These are phyloP conservation scores for Beauveria caledonica DNA, from an alignment of 2,329 filamentous ascomycete species.

Conservation along the genomic window DNA sequence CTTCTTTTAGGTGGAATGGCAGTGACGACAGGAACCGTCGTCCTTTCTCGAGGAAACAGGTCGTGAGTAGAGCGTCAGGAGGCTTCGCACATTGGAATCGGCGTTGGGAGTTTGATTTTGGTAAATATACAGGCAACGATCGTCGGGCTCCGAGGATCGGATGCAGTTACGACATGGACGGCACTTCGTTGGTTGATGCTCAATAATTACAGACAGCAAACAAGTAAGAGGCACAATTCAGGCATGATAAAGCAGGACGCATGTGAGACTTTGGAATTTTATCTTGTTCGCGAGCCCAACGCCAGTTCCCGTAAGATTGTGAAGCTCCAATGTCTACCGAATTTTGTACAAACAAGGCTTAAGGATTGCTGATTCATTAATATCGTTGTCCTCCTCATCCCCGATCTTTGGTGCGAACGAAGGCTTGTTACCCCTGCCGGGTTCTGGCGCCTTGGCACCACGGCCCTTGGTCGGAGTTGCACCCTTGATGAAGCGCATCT, in stretches of 20 bases:
- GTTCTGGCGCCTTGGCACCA: slow-evolving; percentile 51
- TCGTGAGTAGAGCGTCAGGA: not conserved
- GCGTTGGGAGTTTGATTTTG: slow-evolving; percentile 1
- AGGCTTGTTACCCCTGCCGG: slow-evolving; percentile 40
- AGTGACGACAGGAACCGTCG: not conserved
- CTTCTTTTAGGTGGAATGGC: slow-evolving; percentile 34
- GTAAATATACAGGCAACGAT: not conserved
- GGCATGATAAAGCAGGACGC: not conserved
- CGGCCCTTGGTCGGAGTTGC: slow-evolving; percentile 68
- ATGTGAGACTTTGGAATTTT: not conserved
- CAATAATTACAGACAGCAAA: not conserved
- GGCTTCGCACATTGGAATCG: not conserved
- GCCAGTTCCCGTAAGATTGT: not conserved
- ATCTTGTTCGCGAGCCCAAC: not conserved
- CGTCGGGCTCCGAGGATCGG: not conserved
- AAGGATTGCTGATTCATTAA: slow-evolving; percentile 57
- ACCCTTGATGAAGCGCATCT: slow-evolving; percentile 90
- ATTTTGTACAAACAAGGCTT: slow-evolving; percentile 97
- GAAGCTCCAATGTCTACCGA: slow-evolving; percentile 38
- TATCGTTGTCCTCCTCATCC: slow-evolving; percentile 51
- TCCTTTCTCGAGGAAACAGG: not conserved
- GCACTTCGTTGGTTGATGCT: not conserved
- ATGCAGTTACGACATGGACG: not conserved
- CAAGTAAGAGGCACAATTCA: not conserved
- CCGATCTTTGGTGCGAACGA: slow-evolving; percentile 46